phyloP scores from a whole-genome alignment of 805 yeast species.

The Starmerella sp. region DNA sequence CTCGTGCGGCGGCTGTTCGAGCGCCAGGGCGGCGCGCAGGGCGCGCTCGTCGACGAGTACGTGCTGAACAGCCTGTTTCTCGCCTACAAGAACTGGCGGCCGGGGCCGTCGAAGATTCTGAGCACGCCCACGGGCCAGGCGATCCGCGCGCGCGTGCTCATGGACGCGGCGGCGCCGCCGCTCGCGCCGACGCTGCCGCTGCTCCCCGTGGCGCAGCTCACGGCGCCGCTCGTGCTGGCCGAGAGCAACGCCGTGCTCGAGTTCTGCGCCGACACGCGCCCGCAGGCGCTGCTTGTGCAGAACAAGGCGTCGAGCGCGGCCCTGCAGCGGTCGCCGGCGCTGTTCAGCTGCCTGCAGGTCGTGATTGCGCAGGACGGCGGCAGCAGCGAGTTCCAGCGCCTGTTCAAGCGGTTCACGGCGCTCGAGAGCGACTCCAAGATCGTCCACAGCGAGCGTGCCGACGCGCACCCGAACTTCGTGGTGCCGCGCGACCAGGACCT shows the following conservation, averaged over 20 bases:
- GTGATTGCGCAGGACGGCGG: conserved; percentile 30
- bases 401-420: conserved; percentile 28
- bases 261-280: conserved; percentile 37
- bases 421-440: background rate
- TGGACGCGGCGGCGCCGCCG: conserved; percentile 12
- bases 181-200: conserved; percentile 45
- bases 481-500: conserved; percentile 36
- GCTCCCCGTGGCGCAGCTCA: conserved; percentile 45
- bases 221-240: conserved; percentile 38
- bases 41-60: conserved; percentile 24
- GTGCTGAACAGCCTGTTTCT: conserved; percentile 27
- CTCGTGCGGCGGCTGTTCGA: conserved; percentile 27
- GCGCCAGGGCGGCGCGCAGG: conserved; percentile 10
- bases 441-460: background rate
- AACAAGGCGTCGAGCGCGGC: conserved; percentile 32
- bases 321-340: conserved; percentile 6
- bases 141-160: conserved; percentile 22
- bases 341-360: conserved; percentile 39
- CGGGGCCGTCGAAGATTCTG: conserved; percentile 25
- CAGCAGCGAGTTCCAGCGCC: conserved; percentile 28
- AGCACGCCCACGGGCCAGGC: conserved; percentile 23
- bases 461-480: background rate
- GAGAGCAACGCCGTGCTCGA: conserved; percentile 75
- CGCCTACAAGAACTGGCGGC: conserved; percentile 27
- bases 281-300: conserved; percentile 33